Percentiles rank a stretch among this genome's conserved stretches.
Conservation (phyloP, 2,329 filamentous ascomycete species). For the Ceratocystis cubensis region DNA sequence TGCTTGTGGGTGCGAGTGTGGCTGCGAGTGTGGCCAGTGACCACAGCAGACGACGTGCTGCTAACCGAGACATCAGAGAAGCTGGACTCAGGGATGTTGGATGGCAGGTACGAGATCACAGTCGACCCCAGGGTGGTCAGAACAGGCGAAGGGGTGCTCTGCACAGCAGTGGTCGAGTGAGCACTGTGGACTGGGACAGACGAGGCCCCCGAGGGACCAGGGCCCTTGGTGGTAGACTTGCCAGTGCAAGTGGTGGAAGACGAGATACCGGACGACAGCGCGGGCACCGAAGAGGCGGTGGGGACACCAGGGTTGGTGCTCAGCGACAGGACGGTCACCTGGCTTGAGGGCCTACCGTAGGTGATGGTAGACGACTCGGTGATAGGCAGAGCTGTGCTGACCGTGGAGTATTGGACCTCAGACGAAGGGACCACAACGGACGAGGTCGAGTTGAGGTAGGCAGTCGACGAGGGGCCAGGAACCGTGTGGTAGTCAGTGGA, state of each 20-base stretch:
- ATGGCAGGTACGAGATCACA: conserved; percentile 12
- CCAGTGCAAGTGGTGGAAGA: conserved; percentile 14
- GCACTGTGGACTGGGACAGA: not conserved
- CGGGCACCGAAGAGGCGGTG: not conserved
- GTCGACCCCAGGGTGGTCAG: conserved; percentile 16
- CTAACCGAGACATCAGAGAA: conserved; percentile 1
- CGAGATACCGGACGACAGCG: not conserved
- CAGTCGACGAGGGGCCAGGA: not conserved
- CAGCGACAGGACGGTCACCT: not conserved
- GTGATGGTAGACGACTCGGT: not conserved
- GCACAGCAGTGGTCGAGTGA: not conserved
- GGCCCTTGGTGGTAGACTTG: conserved; percentile 1
- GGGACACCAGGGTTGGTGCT: conserved; percentile 12
- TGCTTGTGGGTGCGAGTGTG: conserved; percentile 3
- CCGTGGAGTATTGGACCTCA: not conserved
- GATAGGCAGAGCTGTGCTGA: not conserved
- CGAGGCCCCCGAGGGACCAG: not conserved
- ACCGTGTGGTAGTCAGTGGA: not conserved
- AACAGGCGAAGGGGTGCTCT: conserved; percentile 16
- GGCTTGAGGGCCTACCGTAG: not conserved
- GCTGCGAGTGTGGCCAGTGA: not conserved
- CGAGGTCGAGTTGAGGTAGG: conserved; percentile 2
- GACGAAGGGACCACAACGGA: not conserved
- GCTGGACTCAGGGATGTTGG: not conserved
- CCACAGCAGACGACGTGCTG: not conserved